These are phyloP conservation scores for Sicyos baderoa DNA, from an alignment of 306 rosid genomes.

Conservation along the genomic window DNA sequence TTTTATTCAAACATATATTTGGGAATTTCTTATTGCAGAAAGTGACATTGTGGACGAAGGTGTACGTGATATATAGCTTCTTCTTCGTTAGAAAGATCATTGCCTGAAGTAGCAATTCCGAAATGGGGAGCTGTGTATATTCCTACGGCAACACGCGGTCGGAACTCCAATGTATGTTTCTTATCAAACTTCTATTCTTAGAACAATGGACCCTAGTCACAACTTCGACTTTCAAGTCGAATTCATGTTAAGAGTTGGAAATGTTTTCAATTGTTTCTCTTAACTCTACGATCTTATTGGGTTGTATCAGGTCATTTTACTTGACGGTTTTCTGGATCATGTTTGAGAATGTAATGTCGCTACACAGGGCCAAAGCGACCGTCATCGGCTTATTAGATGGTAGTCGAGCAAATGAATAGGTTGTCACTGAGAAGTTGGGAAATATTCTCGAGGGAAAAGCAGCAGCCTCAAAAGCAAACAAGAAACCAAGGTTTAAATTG, in stretches of 20 bases:
- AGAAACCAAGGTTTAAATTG: constrained; percentile 43
- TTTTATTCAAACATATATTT: too few relatives aligned
- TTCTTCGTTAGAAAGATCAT: constrained; percentile 70
- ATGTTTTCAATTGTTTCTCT: neutral
- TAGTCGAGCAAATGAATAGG: constrained; percentile 73
- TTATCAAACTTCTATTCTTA: neutral
- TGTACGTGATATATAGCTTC: constrained; percentile 63
- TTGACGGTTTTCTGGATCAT: constrained; percentile 70
- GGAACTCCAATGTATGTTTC: constrained; percentile 64
- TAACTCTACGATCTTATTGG: neutral
- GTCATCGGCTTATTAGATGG: constrained; percentile 64
- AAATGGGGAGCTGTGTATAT: constrained; percentile 77
- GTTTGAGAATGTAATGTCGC: constrained; percentile 82
- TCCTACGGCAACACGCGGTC: constrained; percentile 67
- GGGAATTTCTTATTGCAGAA: constrained; percentile 41
- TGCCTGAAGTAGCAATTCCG: constrained; percentile 77
- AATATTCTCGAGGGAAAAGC: constrained; percentile 47
- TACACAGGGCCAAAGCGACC: constrained; percentile 81
- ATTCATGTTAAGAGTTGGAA: neutral
- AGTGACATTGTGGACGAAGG: constrained; percentile 50
- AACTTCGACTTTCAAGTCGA: neutral
- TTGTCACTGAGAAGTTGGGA: constrained; percentile 84
- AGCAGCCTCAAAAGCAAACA: constrained; percentile 31
- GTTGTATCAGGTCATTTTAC: constrained; percentile 52
- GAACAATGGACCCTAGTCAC: neutral